Evolutionary conservation across 176 grass and related monocot species (phyloP), one percentile per base, ranked within the genome.

Genomic region (Puya raimondii): DNA sequence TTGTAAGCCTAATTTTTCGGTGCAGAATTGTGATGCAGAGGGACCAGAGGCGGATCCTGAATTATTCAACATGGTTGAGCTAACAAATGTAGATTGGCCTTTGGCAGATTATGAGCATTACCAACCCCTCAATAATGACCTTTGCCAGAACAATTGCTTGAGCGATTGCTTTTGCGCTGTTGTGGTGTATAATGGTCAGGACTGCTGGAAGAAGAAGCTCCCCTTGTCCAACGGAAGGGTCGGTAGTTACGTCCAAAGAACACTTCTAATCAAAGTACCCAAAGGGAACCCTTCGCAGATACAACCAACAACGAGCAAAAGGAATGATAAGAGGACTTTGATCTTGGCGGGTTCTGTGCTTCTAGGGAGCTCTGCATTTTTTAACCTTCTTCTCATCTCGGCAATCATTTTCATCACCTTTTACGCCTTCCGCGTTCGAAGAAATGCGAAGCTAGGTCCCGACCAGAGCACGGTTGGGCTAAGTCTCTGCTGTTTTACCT

Each of bases 201-300:
- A 26, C 15, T 80, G 85, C 63, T 79, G 53, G 80, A 80, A 77
- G 53, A 88, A 80, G 67, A 64, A 64, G 18, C 53, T 80, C 10
- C 72, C 80, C 2, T 11, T 83, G 61, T 70, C 85, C 10, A 79
- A 79, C 49, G 85, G 76, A 25, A 78, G 11, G 64, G 26, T 23
- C 2, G 59, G 51, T 20, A 65, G 49, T 53, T 68, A 42, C n/a
- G 49, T 71, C 0, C 10, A 70, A 15, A 54, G 71, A 33, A 76
- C 2, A 11, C 15, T 72, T 10, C 73, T 70, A 12, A 77, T 86
- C 15, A 83, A 80, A 70, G 67, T 80, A 70, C 10, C 64, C 10
- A 66, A 73, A 72, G 51, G 29, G 0, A 73, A 75, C 18, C 20
- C 5, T 58, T 17, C 16, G 16, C 18, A n/a, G 54, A 15, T 18